Conservation (phyloP, 2,329 filamentous ascomycete genomes). For the Penicillium griseofulvum region DNA sequence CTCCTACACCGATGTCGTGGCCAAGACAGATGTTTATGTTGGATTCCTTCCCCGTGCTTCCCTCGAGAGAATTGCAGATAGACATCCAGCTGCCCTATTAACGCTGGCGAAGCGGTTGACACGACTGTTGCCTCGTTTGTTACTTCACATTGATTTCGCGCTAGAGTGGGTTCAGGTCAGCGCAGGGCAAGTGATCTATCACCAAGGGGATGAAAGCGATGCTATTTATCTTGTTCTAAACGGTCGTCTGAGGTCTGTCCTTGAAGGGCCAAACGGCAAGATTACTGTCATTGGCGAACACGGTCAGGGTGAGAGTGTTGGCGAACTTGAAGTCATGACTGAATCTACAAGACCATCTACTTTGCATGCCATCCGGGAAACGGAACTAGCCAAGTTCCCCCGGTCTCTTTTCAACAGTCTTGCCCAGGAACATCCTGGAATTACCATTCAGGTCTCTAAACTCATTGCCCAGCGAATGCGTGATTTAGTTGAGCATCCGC, state of each 20-base stretch:
- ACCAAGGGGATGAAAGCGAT: slow-evolving; percentile 92
- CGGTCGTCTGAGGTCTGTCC: slow-evolving; percentile 78
- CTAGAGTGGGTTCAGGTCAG: slow-evolving; percentile 97
- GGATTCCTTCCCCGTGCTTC: slow-evolving; percentile 85
- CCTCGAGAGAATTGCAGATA: slow-evolving; percentile 87
- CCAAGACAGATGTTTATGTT: slow-evolving; percentile 97
- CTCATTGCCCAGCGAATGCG: slow-evolving; percentile 96
- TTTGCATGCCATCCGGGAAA: slow-evolving; percentile 92
- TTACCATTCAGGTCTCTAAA: slow-evolving; percentile 98
- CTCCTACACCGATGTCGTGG: slow-evolving; percentile 94
- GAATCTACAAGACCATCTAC: slow-evolving; percentile 89
- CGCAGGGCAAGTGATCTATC: slow-evolving; percentile 90
- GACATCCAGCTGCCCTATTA: slow-evolving; percentile 84
- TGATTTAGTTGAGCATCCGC: slow-evolving; percentile 76
- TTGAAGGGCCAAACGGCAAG: slow-evolving; percentile 75
- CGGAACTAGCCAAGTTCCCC: slow-evolving; percentile 92
- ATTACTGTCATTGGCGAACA: slow-evolving; percentile 88
- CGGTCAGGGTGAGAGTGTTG: slow-evolving; percentile 95
- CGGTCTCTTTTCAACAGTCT: slow-evolving; percentile 96
- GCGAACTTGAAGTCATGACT: slow-evolving; percentile 93
- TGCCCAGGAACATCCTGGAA: slow-evolving; percentile 93
- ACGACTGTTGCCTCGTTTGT: slow-evolving; percentile 79
- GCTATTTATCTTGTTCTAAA: slow-evolving; percentile 98
- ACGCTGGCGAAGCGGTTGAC: slow-evolving; percentile 96
- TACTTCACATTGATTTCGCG: slow-evolving; percentile 96